phyloP scores from a whole-genome alignment of 352 stramenopile species.

The Phytophthora brassicae region DNA sequence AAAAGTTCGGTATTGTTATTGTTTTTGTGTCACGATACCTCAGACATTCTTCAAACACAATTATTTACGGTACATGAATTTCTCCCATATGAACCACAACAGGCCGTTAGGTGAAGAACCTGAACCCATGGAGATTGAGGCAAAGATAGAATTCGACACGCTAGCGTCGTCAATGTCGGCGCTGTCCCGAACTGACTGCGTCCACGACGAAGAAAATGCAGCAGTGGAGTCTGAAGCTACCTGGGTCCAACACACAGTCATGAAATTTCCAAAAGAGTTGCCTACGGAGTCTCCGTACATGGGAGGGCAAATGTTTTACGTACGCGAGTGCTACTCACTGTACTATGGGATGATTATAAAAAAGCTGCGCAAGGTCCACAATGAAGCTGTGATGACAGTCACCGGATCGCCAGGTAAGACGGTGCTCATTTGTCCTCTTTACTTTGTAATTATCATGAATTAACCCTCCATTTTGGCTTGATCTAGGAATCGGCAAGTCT shows the following conservation, averaged over 20 bases:
- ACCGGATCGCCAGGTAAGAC: not conserved
- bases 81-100: no score
- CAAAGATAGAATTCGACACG: no score
- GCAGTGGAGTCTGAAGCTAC: not conserved
- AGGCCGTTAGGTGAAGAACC: no score
- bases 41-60: no score
- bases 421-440: not conserved
- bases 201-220: no score
- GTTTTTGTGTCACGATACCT: no score
- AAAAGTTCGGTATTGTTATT: no score
- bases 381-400: not conserved
- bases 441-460: not conserved
- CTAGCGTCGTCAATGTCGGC: no score
- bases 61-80: no score
- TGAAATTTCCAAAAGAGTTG: not conserved
- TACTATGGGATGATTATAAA: not conserved
- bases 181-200: no score
- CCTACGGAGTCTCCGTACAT: not conserved
- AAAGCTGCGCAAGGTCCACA: not conserved
- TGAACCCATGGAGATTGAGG: no score
- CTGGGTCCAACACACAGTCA: not conserved
- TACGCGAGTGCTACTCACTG: not conserved
- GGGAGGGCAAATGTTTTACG: not conserved
- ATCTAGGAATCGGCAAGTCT: not conserved
- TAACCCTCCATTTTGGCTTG: not conserved